Conservation (phyloP, 2,329 filamentous ascomycete genomes). For the Alternaria solani region DNA sequence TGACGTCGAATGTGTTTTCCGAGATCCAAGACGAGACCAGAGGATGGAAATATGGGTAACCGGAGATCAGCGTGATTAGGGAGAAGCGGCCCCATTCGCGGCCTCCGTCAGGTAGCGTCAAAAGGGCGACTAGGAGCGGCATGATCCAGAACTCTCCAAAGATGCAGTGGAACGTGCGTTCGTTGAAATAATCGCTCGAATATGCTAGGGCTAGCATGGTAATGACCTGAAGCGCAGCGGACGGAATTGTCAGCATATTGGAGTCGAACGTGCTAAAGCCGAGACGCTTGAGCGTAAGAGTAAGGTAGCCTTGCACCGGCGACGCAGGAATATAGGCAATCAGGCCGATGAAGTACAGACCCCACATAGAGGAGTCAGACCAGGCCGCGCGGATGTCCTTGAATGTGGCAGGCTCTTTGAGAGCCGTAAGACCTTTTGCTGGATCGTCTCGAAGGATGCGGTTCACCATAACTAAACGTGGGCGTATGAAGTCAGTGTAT, state of each 20-base stretch:
- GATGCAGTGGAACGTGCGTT: constrained; percentile 60
- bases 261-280: constrained; percentile 55
- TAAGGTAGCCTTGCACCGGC: constrained; percentile 52
- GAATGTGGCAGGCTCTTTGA: constrained; percentile 61
- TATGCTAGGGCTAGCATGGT: constrained; percentile 55
- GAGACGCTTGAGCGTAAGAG: constrained; percentile 49
- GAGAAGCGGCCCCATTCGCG: constrained; percentile 52
- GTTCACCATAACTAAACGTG: constrained; percentile 65
- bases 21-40: constrained; percentile 69
- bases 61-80: constrained; percentile 50
- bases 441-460: constrained; percentile 65
- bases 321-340: constrained; percentile 45
- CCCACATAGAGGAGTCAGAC: constrained; percentile 64
- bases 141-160: constrained; percentile 54
- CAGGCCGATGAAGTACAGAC: constrained; percentile 61
- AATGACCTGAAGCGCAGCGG: constrained; percentile 60
- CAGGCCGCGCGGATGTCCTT: constrained; percentile 60
- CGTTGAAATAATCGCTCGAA: constrained; percentile 60
- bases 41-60: constrained; percentile 60
- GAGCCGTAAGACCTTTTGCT: constrained; percentile 65
- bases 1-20: constrained; percentile 68
- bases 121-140: constrained; percentile 51
- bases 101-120: constrained; percentile 44
- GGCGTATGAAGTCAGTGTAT: too few species aligned
- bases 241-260: constrained; percentile 53